These are phyloP conservation scores for Penicillium sp. DNA, from an alignment of 2,329 filamentous ascomycete genomes.

Conservation along the genomic window DNA sequence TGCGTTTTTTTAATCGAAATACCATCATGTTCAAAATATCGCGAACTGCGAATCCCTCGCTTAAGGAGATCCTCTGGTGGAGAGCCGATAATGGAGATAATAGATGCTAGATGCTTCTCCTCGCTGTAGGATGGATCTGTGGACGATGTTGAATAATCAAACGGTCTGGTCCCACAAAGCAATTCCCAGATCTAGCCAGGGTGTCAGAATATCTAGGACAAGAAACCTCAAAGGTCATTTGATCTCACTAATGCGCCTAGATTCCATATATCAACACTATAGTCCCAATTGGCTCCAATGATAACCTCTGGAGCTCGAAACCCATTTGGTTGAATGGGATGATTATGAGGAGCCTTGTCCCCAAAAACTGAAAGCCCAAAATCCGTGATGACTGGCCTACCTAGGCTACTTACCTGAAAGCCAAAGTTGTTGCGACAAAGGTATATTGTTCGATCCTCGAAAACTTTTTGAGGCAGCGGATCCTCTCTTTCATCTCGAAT, in stretches of 20 bases:
- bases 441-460: conserved; percentile 32
- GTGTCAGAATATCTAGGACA: conserved; percentile 6
- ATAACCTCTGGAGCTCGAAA: conserved; percentile 37
- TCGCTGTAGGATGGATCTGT: background rate
- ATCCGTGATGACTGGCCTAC: background rate
- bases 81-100: background rate
- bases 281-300: conserved; percentile 30
- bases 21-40: conserved; percentile 21
- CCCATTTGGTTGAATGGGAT: conserved; percentile 44
- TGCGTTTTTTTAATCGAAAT: background rate
- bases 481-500: conserved; percentile 9
- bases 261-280: conserved; percentile 37
- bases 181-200: conserved; percentile 25
- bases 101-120: background rate
- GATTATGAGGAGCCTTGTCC: conserved; percentile 10
- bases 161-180: conserved; percentile 16
- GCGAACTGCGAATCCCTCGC: conserved; percentile 22
- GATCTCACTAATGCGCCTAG: conserved; percentile 29
- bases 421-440: conserved; percentile 30
- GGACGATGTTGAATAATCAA: conserved; percentile 22
- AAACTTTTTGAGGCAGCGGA: conserved; percentile 28
- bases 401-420: conserved; percentile 15
- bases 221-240: background rate
- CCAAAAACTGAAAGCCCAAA: background rate
- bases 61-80: conserved; percentile 25